phyloP scores from a whole-genome alignment of 1,284 basidiomycete genomes.

The Ceratobasidium sp. region DNA sequence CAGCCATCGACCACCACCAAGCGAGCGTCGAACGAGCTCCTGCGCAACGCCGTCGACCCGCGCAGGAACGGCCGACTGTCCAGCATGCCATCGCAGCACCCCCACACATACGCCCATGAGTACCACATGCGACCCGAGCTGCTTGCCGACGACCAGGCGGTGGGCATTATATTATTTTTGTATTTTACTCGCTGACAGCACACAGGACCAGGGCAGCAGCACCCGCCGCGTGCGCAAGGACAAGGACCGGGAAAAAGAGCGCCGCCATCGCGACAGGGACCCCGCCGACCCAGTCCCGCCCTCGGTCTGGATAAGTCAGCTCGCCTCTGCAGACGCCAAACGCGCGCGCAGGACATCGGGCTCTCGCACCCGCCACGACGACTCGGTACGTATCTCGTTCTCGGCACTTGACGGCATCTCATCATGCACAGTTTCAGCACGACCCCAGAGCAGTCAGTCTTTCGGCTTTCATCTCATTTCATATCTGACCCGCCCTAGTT shows the following conservation, averaged over 20 bases:
- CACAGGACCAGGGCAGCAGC: constrained; percentile 31
- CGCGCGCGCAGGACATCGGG: constrained; percentile 15
- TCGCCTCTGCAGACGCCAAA: constrained; percentile 23
- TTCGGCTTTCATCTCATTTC: constrained; percentile 31
- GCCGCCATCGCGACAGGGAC: constrained; percentile 24
- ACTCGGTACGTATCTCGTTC: constrained; percentile 6
- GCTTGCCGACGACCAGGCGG: constrained; percentile 15
- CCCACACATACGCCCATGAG: constrained; percentile 5
- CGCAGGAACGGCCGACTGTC: constrained; percentile 19
- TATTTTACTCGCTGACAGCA: too few species aligned
- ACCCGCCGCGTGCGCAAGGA: constrained; percentile 33
- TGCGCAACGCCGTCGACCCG: constrained; percentile 15
- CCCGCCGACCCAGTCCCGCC: constrained; percentile 5
- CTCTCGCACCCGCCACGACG: constrained; percentile 26
- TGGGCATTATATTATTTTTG: not conserved
- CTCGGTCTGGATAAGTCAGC: constrained; percentile 32
- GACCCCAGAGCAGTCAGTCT: constrained; percentile 38
- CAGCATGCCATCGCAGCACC: constrained; percentile 20
- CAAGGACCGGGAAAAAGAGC: not conserved
- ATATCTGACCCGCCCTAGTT: constrained; percentile 13
- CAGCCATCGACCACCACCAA: constrained; percentile 18
- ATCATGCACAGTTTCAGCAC: constrained; percentile 14
- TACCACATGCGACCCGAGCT: constrained; percentile 12
- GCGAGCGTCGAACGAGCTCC: constrained; percentile 28
- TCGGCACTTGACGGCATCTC: not conserved